These are phyloP conservation scores for Thamnidium elegans DNA, from an alignment of 192 early-diverging fungal species.

Conservation along the genomic window DNA sequence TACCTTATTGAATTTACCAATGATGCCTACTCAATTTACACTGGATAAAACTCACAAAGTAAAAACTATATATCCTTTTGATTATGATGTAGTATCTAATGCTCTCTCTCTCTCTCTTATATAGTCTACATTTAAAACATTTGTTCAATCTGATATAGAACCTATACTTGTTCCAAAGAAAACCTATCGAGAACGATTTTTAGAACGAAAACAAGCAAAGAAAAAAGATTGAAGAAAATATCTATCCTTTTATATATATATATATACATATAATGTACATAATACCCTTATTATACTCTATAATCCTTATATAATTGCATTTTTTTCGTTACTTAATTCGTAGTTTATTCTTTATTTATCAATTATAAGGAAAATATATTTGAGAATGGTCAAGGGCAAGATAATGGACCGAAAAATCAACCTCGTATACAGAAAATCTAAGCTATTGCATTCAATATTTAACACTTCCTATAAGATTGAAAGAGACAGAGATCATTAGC, in stretches of 20 bases:
- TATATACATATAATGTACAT: background rate
- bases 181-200: constrained; percentile 13
- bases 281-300: background rate
- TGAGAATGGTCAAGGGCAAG: no score
- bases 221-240: background rate
- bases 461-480: no score
- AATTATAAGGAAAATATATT: no score
- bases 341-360: no score
- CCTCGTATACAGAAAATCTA: no score
- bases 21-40: background rate
- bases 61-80: background rate
- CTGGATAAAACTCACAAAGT: background rate
- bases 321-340: no score
- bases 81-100: background rate
- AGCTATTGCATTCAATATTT: no score
- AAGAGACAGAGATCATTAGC: no score
- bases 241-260: constrained; percentile 1
- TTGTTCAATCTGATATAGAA: background rate
- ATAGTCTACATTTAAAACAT: background rate
- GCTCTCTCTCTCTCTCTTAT: background rate
- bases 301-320: background rate
- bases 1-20: constrained; percentile 17
- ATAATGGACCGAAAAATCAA: no score
- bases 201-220: constrained; percentile 4
- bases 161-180: background rate